A percentile compares a stretch with the other conserved stretches of the same genome.
Evolutionary conservation across 495 filamentous ascomycete species (phyloP).

Genomic region (Lichenothelia convexa): DNA sequence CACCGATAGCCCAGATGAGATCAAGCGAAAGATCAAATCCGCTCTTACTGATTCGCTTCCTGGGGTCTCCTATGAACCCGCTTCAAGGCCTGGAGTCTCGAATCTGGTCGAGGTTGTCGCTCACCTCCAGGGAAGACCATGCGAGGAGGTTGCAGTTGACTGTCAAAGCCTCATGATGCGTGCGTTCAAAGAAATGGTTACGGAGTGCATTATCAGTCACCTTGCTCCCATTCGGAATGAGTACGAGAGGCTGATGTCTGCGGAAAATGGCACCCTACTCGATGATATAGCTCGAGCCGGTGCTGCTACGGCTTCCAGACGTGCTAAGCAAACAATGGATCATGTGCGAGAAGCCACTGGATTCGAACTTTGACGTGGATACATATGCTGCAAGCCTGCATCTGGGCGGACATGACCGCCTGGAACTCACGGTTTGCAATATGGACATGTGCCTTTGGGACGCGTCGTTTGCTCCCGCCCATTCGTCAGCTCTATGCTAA

Average conservation of each 20-base stretch:
- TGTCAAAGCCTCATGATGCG: conserved; percentile 33
- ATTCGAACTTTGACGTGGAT: too few species aligned
- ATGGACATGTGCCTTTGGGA: too few species aligned
- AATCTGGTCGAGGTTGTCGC: conserved; percentile 61
- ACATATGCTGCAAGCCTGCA: too few species aligned
- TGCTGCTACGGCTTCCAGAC: conserved; percentile 40
- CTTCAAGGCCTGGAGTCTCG: conserved; percentile 56
- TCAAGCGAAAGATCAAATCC: conserved; percentile 44
- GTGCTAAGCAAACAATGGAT: conserved; percentile 51
- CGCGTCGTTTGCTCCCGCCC: too few species aligned
- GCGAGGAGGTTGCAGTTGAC: conserved; percentile 34
- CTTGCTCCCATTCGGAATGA: conserved; percentile 41
- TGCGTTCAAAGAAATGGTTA: conserved; percentile 47
- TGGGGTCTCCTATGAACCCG: conserved; percentile 52
- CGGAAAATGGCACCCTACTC: conserved; percentile 32
- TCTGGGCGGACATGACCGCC: too few species aligned
- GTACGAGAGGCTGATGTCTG: conserved; percentile 34
- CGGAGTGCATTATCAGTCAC: conserved; percentile 31
- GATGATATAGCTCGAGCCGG: conserved; percentile 42
- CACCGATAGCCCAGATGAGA: conserved; percentile 42
- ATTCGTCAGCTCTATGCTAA: too few species aligned
- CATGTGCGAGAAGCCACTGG: conserved; percentile 44
- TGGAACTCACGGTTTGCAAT: too few species aligned
- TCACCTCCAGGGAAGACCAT: conserved; percentile 13
- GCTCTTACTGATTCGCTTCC: conserved; percentile 61